Evolutionary conservation across 768 basidiomycete genomes (phyloP), one percentile per base, ranked within the genome.

Genomic region (Auriculariales sp.): DNA sequence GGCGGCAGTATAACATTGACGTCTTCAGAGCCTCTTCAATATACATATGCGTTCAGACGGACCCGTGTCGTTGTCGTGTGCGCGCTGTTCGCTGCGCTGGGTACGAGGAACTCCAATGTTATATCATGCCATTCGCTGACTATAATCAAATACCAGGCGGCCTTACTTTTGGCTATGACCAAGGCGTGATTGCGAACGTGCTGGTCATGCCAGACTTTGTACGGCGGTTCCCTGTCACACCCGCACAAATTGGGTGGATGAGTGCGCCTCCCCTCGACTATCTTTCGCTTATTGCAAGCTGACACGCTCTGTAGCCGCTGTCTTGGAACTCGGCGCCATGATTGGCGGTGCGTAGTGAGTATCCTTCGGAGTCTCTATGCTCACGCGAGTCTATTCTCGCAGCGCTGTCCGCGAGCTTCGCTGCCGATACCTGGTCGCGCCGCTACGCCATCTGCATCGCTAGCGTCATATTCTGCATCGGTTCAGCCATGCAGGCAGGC

Each of bases 141-240:
- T n/a, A n/a, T n/a, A n/a, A n/a, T n/a, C n/a, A n/a, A n/a, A n/a
- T n/a, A n/a, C n/a, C n/a, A n/a, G 85, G 85, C 1, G 84, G 84
- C 0, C 59, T 87, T 50, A 77, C 81, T 12, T 88, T 88, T 61
- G 85, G 85, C 7, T 88, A 88, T 58, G 85, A 87, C 57, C 85
- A 88, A 58, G 85, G 85, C 31, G 86, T 88, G 45, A 86, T 90
- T 54, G 83, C 87, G 2, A 90, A 89, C 60, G 78, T 90, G 12
- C 71, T 90, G 11, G 83, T 89, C 11, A 89, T 89, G 86, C 66
- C 70, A 33, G 81, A 86, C 56, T 90, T 90, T 55, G 55, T 75
- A 25, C 55, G 64, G 46, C 71, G 77, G 7, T 90, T 82, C 78
- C 81, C 81, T 3, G 64, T 85, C 2, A 77, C 78, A 4, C 73